These are phyloP conservation scores for Amaranthus palmeri DNA, from an alignment of 148 eudicot species.

Conservation along the genomic window DNA sequence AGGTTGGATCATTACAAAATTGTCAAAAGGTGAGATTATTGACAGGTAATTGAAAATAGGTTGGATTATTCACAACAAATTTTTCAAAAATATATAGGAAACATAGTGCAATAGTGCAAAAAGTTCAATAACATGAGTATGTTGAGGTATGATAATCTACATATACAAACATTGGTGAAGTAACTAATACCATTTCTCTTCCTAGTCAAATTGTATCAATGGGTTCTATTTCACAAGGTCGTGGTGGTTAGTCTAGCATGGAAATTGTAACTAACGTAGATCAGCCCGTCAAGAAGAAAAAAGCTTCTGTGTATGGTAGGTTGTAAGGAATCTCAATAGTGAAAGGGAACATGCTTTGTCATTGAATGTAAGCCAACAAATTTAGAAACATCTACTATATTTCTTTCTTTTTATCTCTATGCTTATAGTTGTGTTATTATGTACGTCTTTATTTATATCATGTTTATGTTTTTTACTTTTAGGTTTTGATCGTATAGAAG, in stretches of 20 bases:
- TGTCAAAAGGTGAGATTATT: no score
- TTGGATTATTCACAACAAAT: no score
- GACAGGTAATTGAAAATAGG: no score
- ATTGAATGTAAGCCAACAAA: constrained; percentile 55
- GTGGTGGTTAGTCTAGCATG: constrained; percentile 56
- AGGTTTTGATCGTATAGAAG: no score
- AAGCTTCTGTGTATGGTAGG: constrained; percentile 72
- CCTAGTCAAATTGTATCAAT: constrained; percentile 54
- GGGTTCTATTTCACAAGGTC: constrained; percentile 49
- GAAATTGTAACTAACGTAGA: constrained; percentile 50
- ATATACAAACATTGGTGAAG: constrained; percentile 53
- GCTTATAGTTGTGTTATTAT: background rate
- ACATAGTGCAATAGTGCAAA: no score
- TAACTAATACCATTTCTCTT: constrained; percentile 39
- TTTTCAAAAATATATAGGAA: no score
- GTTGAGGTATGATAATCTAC: constrained; percentile 9
- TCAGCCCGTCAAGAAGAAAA: constrained; percentile 68
- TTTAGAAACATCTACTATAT: background rate
- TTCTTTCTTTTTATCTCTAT: background rate
- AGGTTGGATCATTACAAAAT: no score
- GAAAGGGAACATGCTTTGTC: constrained; percentile 70
- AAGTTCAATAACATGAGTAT: no score
- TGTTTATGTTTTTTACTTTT: background rate
- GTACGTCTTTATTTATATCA: background rate
- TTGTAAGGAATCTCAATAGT: constrained; percentile 62